Percentiles rank a stretch among this genome's conserved stretches.
Conservation (phyloP, 495 filamentous ascomycete species). For the Aspergillus mulundensis region DNA sequence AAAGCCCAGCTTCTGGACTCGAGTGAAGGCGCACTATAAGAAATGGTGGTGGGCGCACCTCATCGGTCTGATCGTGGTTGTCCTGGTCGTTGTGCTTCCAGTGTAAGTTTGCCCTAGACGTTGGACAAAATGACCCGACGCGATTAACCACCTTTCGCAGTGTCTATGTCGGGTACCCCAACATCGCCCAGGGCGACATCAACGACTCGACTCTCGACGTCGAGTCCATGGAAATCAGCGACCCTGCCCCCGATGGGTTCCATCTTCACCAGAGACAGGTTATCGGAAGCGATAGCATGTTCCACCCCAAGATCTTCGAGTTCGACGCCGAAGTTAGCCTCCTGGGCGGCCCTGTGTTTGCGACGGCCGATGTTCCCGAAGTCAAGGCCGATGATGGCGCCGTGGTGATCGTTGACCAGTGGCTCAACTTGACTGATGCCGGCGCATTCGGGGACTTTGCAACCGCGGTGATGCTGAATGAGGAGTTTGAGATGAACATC, state of each 20-base stretch:
- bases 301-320: constrained; percentile 51
- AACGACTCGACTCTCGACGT: constrained; percentile 60
- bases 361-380: constrained; percentile 52
- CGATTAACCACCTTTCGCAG: constrained; percentile 33
- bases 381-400: constrained; percentile 53
- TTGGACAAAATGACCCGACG: background rate
- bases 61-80: constrained; percentile 51
- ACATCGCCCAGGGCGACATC: constrained; percentile 66
- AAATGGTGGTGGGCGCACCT: constrained; percentile 73
- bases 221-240: constrained; percentile 51
- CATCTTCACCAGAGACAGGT: constrained; percentile 49
- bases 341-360: constrained; percentile 51
- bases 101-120: constrained; percentile 52
- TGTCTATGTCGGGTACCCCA: constrained; percentile 67
- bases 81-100: constrained; percentile 58
- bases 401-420: constrained; percentile 50
- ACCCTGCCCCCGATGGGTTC: constrained; percentile 55
- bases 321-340: constrained; percentile 54
- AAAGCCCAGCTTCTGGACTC: constrained; percentile 32
- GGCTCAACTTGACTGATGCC: constrained; percentile 46
- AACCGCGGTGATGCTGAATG: constrained; percentile 48
- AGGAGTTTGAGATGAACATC: constrained; percentile 56
- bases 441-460: constrained; percentile 56
- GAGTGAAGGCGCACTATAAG: constrained; percentile 45
- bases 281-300: constrained; percentile 43